Percentiles rank a stretch among this genome's conserved stretches.
phyloP scores from a whole-genome alignment of 805 yeast species.

The Lipomyces spencermartinsiae region DNA sequence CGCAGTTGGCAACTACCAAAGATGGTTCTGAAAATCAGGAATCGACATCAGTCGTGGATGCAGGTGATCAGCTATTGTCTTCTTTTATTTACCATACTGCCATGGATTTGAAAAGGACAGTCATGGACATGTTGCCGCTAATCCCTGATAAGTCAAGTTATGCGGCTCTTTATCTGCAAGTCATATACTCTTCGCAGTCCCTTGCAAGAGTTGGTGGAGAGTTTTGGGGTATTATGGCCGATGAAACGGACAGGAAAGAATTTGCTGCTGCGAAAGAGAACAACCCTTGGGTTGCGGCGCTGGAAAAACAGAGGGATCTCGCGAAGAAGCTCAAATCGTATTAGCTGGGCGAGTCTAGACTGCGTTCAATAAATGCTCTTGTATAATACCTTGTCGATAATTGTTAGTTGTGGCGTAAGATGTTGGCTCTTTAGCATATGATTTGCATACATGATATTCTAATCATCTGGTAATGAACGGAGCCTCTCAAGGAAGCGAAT shows the following conservation, averaged over 20 bases:
- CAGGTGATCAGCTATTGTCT: conserved; percentile 39
- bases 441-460: not conserved
- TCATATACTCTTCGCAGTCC: conserved; percentile 88
- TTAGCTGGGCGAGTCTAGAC: conserved; percentile 8
- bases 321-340: conserved; percentile 33
- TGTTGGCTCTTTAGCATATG: not conserved
- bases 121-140: conserved; percentile 41
- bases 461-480: not conserved
- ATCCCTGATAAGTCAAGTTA: conserved; percentile 44
- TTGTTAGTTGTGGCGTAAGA: not conserved
- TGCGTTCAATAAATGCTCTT: not conserved
- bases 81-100: conserved; percentile 43
- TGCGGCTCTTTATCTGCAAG: conserved; percentile 77
- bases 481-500: not conserved
- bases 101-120: conserved; percentile 37
- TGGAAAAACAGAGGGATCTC: conserved; percentile 39
- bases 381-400: not conserved
- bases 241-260: conserved; percentile 11
- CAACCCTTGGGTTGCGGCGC: conserved; percentile 38
- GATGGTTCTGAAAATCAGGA: not conserved
- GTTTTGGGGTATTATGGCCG: conserved; percentile 55
- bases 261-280: conserved; percentile 16
- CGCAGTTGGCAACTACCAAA: not conserved
- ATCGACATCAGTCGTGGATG: conserved; percentile 5
- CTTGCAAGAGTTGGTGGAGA: conserved; percentile 73